Percentiles rank a stretch among this genome's conserved stretches.
phyloP scores from a whole-genome alignment of 2,329 filamentous ascomycete species.

The Camillea tinctor region DNA sequence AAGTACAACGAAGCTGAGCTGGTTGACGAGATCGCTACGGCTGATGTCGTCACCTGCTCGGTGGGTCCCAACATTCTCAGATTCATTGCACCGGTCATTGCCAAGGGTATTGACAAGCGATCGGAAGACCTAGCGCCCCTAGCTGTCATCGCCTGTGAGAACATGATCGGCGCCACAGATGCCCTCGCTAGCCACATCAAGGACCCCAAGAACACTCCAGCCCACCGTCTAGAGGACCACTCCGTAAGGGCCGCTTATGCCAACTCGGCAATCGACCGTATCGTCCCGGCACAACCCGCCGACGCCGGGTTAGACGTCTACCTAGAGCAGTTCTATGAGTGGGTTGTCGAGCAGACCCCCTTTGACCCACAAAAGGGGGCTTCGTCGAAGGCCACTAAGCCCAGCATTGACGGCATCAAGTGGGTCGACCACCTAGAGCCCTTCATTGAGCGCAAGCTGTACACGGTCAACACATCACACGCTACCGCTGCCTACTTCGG shows the following conservation, averaged over 20 bases:
- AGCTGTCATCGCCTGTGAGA: slow-evolving; percentile 96
- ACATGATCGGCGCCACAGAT: slow-evolving; percentile 92
- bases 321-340: slow-evolving; percentile 98
- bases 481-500: slow-evolving; percentile 96
- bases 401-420: slow-evolving; percentile 82
- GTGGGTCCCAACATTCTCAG: slow-evolving; percentile 95
- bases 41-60: slow-evolving; percentile 92
- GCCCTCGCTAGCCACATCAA: slow-evolving; percentile 81
- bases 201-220: slow-evolving; percentile 67
- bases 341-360: slow-evolving; percentile 88
- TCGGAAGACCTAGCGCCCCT: slow-evolving; percentile 64
- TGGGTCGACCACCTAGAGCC: slow-evolving; percentile 90
- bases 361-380: slow-evolving; percentile 60
- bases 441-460: slow-evolving; percentile 99
- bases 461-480: slow-evolving; percentile 98
- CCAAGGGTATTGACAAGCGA: slow-evolving; percentile 84
- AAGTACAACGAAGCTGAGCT: slow-evolving; percentile 79
- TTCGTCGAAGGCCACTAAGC: slow-evolving; percentile 47
- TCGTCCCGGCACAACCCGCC: slow-evolving; percentile 85
- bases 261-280: slow-evolving; percentile 98
- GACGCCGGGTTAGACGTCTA: slow-evolving; percentile 83
- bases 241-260: slow-evolving; percentile 80
- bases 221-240: slow-evolving; percentile 66
- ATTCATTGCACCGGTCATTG: slow-evolving; percentile 94
- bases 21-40: slow-evolving; percentile 79